Base-by-base conservation (phyloP, 2,329 filamentous ascomycete genomes). In the Penicillium sp. region DNA sequence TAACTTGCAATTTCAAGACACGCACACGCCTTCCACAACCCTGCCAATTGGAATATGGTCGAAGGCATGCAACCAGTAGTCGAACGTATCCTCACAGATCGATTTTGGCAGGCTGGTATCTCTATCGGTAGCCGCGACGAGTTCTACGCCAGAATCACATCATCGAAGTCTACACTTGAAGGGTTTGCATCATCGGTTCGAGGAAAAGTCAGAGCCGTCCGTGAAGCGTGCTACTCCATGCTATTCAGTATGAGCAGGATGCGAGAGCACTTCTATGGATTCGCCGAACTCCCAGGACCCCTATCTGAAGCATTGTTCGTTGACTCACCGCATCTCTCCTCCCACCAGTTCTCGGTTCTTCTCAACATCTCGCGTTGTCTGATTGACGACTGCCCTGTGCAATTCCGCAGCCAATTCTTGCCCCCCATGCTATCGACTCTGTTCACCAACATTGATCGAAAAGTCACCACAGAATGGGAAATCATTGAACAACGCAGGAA, bases 61-160 rank as follows among this genome's bases (percentile, higher is more conserved):
- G 72, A 79, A 11, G 91, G 95, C 41, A 88, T 95, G 80, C 87
- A 87, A 57, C 78, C 82, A 5, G 85, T 96, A 51, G 89, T 97
- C 39, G 84, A 86, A 43, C 85, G 90, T 23, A 91, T 97, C 21
- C 78, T 99, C 23, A 96, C 92, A 15, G 94, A 99, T 74, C 84
- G 94, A 25, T 99, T 99, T 73, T 99, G 94, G 94, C 94, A 99
- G 79, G 91, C 92, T 7, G 94, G 94, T 10, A 99, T 99, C 50
- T 97, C 94, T 0, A 90, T 88, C 60, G 94, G 96, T 27, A 97
- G 91, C 66, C 92, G 94, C 72, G 94, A 97, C 61, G 93, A 97
- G 57, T 99, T 99, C 72, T 97, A 97, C 73, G 90, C 91, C 33
- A 86, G 91, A 40, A 93, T 99, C 2, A 86, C 91, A 55, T 89